Base-by-base conservation (phyloP, 805 yeast species). In the Nakazawaea pomicola region DNA sequence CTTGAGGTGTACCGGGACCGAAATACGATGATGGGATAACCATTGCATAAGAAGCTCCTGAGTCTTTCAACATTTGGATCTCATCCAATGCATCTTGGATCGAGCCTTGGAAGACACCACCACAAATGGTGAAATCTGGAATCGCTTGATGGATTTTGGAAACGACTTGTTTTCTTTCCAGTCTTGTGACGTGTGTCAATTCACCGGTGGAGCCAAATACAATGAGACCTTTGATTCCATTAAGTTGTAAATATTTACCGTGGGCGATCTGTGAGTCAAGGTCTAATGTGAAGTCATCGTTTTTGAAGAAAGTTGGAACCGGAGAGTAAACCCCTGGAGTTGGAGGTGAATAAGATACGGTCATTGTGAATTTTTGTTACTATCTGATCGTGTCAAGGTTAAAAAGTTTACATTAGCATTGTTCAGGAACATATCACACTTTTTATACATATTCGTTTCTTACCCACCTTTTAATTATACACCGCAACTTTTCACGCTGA, bases 141-240 rank as follows among this genome's bases (percentile, higher is more conserved):
- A 74, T 60, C 4, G 53, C 64, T 3, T 56, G 59, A 33, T 58
- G 68, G 36, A 71, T 45, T 10, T 53, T 45, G 16, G 52, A 46
- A 20, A 68, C 57, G 8, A 67, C 49, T 5, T 56, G 43, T 11
- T 54, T 55, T 46, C 80, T 61, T 56, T 75, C 81, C 31, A 53
- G 47, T 39, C 66, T 58, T 9, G 77, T 65, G 48, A 74, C 55
- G 48, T 73, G 77, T 29, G 72, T 71, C 45, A 70, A 68, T 52
- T 75, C 80, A 29, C 80, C 81, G 12, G 78, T 75, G 27, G 78
- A 71, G 5, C 80, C 80, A 52, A 72, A 60, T 6, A 73, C 49
- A 11, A 72, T 74, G 3, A 69, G 55, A 18, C 81, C 81, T 33
- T 54, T 48, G 42, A 74, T 67, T 8, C 80, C 79, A 44, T 58